Base-by-base conservation (phyloP, 306 rosid genomes). In the Prosopis cineraria region DNA sequence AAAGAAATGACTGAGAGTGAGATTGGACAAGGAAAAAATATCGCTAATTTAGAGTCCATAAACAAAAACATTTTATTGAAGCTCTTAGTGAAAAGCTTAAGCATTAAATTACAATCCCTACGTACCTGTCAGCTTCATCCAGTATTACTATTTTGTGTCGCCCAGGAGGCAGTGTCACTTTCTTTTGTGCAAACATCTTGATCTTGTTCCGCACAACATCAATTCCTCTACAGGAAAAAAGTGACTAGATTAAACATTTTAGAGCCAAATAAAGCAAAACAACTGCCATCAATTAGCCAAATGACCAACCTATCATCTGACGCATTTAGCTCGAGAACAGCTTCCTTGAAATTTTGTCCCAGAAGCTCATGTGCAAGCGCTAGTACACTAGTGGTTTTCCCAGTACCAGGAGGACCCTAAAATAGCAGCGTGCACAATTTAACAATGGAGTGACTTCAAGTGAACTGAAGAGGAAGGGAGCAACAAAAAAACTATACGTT, bases 331-430 rank as follows among this genome's bases (percentile, higher is more conserved):
- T 94, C 98, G 17, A 90, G 86, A 82, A 94, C 98, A 47, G 91
- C 98, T 85, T 95, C 98, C 82, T 85, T 95, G 67, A 77, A 95
- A 80, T 87, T 91, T 11, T 91, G 89, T 13, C 98, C 97, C 39
- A 92, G 84, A 25, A 95, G 97, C 77, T 95, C 97, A n/a, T 92
- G 95, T 0, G 98, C 89, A 41, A 92, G 95, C 45, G 98, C 98
- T 6, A 95, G 86, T n/a, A 95, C 88, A 53, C 98, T 95, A 0
- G 98, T 95, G 50, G 98, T 92, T 84, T 95, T 92, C 7, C 97
- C 98, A 36, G 92, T 95, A 65, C 98, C 98, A 17, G 98, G 97
- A 79, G 98, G 98, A 73, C 98, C 98, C 98, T 95, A 72, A 40
- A 76, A 78, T 52, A 78, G 13, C 27, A 52, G 68, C 5, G 43